Conservation (phyloP, 208 protist genomes). For the Phytomonas sp. region DNA sequence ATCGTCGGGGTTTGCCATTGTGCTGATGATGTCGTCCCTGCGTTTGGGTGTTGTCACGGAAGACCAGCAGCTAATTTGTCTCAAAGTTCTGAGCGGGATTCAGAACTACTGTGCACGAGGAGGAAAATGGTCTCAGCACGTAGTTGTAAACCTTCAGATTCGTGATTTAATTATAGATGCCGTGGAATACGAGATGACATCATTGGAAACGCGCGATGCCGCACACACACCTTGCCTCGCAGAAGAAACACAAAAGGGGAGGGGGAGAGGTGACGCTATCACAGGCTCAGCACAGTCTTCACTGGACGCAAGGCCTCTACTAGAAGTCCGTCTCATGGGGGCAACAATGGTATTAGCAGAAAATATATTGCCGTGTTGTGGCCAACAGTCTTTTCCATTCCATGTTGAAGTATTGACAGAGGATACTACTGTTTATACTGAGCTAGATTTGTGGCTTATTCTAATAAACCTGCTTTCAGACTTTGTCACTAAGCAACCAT, state of each 20-base stretch:
- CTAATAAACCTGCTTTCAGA: neutral
- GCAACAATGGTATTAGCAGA: neutral
- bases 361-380: neutral
- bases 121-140: constrained; percentile 14
- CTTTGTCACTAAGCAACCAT: neutral
- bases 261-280: neutral
- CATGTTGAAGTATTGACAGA: neutral
- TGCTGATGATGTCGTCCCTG: constrained; percentile 19
- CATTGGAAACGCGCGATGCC: neutral
- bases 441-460: neutral
- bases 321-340: neutral
- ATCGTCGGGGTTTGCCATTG: constrained; percentile 8
- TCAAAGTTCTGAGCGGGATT: constrained; percentile 11
- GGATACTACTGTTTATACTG: neutral
- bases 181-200: constrained; percentile 1
- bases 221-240: neutral
- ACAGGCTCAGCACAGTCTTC: neutral
- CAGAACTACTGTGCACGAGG: constrained; percentile 21
- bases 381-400: neutral
- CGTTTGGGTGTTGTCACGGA: constrained; percentile 7
- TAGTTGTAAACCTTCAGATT: constrained; percentile 11
- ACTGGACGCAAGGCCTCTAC: neutral
- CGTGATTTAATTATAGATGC: neutral
- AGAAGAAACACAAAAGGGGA: neutral
- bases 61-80: constrained; percentile 7